Evolutionary conservation across 2,329 filamentous ascomycete species (phyloP).

Genomic region (Penicillium glabrum): DNA sequence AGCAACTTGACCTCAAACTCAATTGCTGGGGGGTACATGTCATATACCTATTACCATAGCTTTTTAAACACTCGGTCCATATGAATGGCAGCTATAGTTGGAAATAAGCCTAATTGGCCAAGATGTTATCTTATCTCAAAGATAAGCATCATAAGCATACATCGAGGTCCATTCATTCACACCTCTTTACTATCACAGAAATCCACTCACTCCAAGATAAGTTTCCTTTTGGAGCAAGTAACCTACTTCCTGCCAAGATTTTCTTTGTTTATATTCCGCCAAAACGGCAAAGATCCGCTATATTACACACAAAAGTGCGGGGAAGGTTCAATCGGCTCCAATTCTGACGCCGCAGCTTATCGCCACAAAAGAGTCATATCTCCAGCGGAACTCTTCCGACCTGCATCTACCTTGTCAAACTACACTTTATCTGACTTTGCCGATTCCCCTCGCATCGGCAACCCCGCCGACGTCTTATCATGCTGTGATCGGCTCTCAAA

Average conservation of each 20-base stretch:
- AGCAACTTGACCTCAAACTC: too few species aligned
- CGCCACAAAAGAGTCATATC: background rate
- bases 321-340: background rate
- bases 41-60: too few species aligned
- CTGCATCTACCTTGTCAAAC: background rate
- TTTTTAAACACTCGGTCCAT: too few species aligned
- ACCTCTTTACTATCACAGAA: too few species aligned
- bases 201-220: background rate
- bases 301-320: background rate
- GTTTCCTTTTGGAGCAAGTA: background rate
- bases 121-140: background rate
- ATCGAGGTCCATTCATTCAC: too few species aligned
- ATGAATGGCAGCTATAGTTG: too few species aligned
- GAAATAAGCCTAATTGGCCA: background rate
- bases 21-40: too few species aligned
- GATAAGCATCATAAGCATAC: background rate
- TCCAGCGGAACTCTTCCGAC: conserved; percentile 1
- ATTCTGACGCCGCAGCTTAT: background rate
- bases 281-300: background rate
- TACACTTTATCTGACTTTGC: background rate
- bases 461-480: conserved; percentile 2
- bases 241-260: background rate
- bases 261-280: background rate
- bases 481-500: background rate
- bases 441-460: background rate